A percentile compares a stretch with the other conserved stretches of the same genome.
Conservation (phyloP, 1,284 basidiomycete genomes). For the Trametes pubescens region DNA sequence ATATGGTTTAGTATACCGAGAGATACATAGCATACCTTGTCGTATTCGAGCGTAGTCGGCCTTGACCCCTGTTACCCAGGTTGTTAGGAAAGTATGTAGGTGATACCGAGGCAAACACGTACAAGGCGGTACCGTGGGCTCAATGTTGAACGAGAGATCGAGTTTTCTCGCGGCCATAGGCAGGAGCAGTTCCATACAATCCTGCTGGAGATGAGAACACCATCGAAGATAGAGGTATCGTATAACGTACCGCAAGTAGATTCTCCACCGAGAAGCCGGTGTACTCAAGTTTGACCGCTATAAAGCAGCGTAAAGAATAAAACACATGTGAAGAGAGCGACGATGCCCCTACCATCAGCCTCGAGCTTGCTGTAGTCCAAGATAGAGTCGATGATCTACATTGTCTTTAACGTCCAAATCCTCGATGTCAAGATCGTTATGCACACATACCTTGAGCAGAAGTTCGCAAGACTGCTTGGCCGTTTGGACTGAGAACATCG, state of each 20-base stretch:
- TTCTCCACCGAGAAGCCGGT: slow-evolving; percentile 74
- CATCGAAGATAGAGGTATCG: not conserved
- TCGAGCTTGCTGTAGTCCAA: slow-evolving; percentile 79
- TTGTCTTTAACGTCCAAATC: not conserved
- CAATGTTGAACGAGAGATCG: slow-evolving; percentile 75
- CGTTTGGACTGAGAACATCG: slow-evolving; percentile 62
- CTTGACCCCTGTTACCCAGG: slow-evolving; percentile 60
- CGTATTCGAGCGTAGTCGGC: slow-evolving; percentile 76
- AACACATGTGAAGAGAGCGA: too few species aligned
- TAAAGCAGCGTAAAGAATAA: not conserved
- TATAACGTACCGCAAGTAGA: slow-evolving; percentile 65
- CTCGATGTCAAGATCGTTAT: not conserved
- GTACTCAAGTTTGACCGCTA: slow-evolving; percentile 72
- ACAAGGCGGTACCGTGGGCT: slow-evolving; percentile 69
- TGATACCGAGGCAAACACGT: slow-evolving; percentile 30
- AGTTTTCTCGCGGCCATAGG: slow-evolving; percentile 77
- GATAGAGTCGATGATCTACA: slow-evolving; percentile 77
- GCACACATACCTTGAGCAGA: slow-evolving; percentile 60
- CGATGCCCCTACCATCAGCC: slow-evolving; percentile 58
- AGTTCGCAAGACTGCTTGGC: slow-evolving; percentile 79
- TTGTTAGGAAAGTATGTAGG: not conserved
- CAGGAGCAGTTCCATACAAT: slow-evolving; percentile 76
- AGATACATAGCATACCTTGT: slow-evolving; percentile 54
- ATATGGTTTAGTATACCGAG: not conserved
- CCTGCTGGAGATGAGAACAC: slow-evolving; percentile 46